These are phyloP conservation scores for Teratosphaeria viscida DNA, from an alignment of 2,329 filamentous ascomycete species.

Conservation along the genomic window DNA sequence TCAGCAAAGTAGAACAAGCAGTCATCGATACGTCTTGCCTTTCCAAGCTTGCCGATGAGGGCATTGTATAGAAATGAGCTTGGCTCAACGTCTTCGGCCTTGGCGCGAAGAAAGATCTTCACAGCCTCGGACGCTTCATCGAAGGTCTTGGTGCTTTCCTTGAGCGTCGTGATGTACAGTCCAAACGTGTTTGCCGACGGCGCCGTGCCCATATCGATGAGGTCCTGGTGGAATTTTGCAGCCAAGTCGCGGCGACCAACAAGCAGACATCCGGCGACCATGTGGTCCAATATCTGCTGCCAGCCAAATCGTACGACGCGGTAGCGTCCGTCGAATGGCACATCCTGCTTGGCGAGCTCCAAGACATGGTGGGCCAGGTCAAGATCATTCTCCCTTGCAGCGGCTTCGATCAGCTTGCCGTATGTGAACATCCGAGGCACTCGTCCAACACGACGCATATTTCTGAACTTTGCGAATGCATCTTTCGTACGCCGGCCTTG, in stretches of 20 bases:
- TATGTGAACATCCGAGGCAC: slow-evolving; percentile 95
- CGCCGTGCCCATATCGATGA: slow-evolving; percentile 79
- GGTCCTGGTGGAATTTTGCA: slow-evolving; percentile 79
- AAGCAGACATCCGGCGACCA: slow-evolving; percentile 85
- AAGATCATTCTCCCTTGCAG: slow-evolving; percentile 75
- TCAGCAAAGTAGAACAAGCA: slow-evolving; percentile 97
- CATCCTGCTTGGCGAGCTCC: slow-evolving; percentile 77
- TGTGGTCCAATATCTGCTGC: slow-evolving; percentile 91
- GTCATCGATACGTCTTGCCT: slow-evolving; percentile 94
- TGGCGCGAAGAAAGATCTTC: slow-evolving; percentile 92
- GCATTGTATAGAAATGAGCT: slow-evolving; percentile 98
- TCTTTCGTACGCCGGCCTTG: slow-evolving; percentile 64
- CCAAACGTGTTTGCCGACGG: slow-evolving; percentile 97
- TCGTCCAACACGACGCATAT: slow-evolving; percentile 83
- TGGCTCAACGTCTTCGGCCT: slow-evolving; percentile 86
- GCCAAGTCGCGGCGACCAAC: slow-evolving; percentile 71
- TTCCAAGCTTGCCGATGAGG: slow-evolving; percentile 93
- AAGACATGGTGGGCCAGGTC: slow-evolving; percentile 78
- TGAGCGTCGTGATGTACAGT: slow-evolving; percentile 97
- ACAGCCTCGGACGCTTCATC: slow-evolving; percentile 95
- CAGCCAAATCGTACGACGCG: slow-evolving; percentile 85
- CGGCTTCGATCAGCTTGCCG: slow-evolving; percentile 84
- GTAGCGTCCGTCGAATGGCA: slow-evolving; percentile 76
- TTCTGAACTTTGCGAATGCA: slow-evolving; percentile 72
- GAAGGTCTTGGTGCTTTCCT: slow-evolving; percentile 94